phyloP scores from a whole-genome alignment of 2,329 filamentous ascomycete genomes.

The Apiospora saccharicola region DNA sequence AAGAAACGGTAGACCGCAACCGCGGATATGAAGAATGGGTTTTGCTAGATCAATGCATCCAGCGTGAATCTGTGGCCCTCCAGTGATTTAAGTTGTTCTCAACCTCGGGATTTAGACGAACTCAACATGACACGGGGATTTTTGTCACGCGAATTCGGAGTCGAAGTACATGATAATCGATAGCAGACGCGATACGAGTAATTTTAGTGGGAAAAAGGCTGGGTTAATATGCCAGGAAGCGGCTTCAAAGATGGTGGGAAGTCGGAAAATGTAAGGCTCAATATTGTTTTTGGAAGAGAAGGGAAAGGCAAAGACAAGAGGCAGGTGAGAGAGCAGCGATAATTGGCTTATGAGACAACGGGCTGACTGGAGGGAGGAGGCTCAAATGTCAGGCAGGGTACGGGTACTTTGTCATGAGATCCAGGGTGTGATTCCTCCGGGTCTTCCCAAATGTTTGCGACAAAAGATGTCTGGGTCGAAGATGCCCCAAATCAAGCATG shows the following conservation, averaged over 20 bases:
- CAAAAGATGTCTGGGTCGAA: not conserved
- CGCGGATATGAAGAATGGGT: not conserved
- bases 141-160: conserved; percentile 8
- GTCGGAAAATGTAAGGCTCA: not conserved
- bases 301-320: conserved; percentile 1
- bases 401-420: conserved; percentile 2
- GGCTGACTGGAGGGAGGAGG: conserved; percentile 18
- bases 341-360: conserved; percentile 21
- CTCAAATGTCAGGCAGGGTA: conserved; percentile 18
- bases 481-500: not conserved
- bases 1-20: conserved; percentile 4
- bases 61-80: conserved; percentile 12
- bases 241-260: not conserved
- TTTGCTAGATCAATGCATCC: conserved; percentile 9
- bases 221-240: not conserved
- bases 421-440: not conserved
- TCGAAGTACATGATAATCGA: conserved; percentile 18
- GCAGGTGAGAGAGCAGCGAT: not conserved
- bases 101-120: conserved; percentile 8
- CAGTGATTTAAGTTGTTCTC: conserved; percentile 2
- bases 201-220: not conserved
- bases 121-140: conserved; percentile 1
- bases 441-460: not conserved
- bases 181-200: not conserved
- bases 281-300: not conserved